A percentile compares a stretch with the other conserved stretches of the same genome.
These are phyloP conservation scores for Leishmania gerbilli DNA, from an alignment of 208 protist species.

Conservation along the genomic window DNA sequence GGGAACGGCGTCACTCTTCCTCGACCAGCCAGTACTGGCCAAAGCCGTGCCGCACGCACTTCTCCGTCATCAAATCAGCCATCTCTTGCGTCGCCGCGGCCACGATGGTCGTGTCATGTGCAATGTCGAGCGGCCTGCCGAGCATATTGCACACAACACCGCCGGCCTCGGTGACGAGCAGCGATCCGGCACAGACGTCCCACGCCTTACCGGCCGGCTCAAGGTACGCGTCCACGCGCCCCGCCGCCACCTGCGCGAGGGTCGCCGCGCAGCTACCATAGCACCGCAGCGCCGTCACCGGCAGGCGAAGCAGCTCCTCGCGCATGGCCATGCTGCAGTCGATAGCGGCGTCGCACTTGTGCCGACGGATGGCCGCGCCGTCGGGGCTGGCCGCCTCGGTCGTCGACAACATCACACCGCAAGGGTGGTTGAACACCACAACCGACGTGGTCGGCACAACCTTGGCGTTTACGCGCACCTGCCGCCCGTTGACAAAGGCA, in stretches of 20 bases:
- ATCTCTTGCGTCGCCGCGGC: constrained; percentile 46
- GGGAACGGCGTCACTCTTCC: neutral
- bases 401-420: constrained; percentile 25
- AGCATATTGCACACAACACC: constrained; percentile 61
- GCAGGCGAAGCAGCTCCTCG: constrained; percentile 22
- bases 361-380: constrained; percentile 3
- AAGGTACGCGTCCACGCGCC: constrained; percentile 64
- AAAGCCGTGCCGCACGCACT: constrained; percentile 38
- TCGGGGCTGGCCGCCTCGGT: constrained; percentile 13
- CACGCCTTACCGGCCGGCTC: constrained; percentile 59
- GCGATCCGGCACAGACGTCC: constrained; percentile 61
- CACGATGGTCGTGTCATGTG: constrained; percentile 52
- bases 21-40: constrained; percentile 44
- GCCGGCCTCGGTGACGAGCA: constrained; percentile 77
- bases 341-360: constrained; percentile 38
- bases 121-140: constrained; percentile 52
- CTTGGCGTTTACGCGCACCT: constrained; percentile 30
- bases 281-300: constrained; percentile 43
- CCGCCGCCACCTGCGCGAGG: constrained; percentile 59
- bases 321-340: constrained; percentile 42
- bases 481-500: constrained; percentile 59
- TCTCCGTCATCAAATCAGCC: constrained; percentile 27
- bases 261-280: constrained; percentile 50
- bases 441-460: constrained; percentile 32
- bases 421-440: constrained; percentile 55